Base-by-base conservation (phyloP, 345 rosid genomes). In the Gossypium raimondii region DNA sequence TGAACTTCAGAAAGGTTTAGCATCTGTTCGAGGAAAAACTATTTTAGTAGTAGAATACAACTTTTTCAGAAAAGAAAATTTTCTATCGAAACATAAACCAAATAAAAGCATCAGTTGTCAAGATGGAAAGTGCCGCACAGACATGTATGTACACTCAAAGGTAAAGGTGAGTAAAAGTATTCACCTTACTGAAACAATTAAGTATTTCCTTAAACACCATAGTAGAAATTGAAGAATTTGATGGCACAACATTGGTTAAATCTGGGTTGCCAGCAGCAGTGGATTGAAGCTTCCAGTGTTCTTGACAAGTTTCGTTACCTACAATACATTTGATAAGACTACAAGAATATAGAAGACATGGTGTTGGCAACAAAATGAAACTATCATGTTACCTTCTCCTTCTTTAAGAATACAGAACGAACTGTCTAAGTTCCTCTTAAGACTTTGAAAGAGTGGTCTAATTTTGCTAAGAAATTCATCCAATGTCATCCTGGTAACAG, bases 241-340 rank as follows among this genome's bases (percentile, higher is more conserved):
- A 83, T 67, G 85, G 83, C 58, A 85, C 71, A 72, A 83, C 13
- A 50, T 74, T 83, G 48, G 75, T 79, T 67, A 80, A 73, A 75
- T 81, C 82, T 57, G 93, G 98, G 76, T 84, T 87, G 59, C 89
- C 85, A n/a, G 92, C 81, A 75, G 72, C 72, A 56, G 82, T 73
- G 79, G 87, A 90, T 50, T 87, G 88, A 79, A 72, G 53, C 61
- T 84, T 80, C 98, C 98, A 93, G 73, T 76, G 90, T 75, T 77
- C 87, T 78, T 84, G 84, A 79, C 97, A 90, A 74, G 84, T 81
- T 81, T 81, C 81, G 67, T 83, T 85, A 78, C 87, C 98, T 93
- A 76, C 73, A 81, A 60, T 38, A 60, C 74, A 75, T 65, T 69
- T 70, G 45, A 78, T 74, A 58, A 69, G 64, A 77, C 72, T 78